phyloP scores from a whole-genome alignment of 345 rosid genomes.

The thale cress (Arabidopsis thaliana) region TAIR10.1 NC_003070.9:22702501-22703000 shows the following conservation, averaged over 20 bases:
- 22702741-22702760: not conserved
- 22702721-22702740: slow-evolving; percentile 11
- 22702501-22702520: not conserved
- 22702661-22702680: not conserved
- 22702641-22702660: slow-evolving; percentile 1
- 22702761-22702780: slow-evolving; percentile 12
- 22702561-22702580: not conserved
- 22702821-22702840: not conserved
- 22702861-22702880: not conserved
- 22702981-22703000: not conserved
- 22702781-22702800: not conserved
- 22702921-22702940: not conserved
- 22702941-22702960: not conserved
- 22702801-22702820: not conserved
- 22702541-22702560: not conserved
- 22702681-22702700: not conserved
- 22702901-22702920: slow-evolving; percentile 20
- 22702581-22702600: not conserved
- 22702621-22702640: not conserved
- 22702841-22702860: not conserved
- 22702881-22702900: slow-evolving; percentile 2
- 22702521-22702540: not conserved
- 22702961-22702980: slow-evolving; percentile 8
- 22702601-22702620: not conserved
- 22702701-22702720: not conserved